Percentiles rank a stretch among this genome's conserved stretches.
These are phyloP conservation scores for Vachellia pachyceras DNA, from an alignment of 306 rosid genomes.

Conservation along the genomic window DNA sequence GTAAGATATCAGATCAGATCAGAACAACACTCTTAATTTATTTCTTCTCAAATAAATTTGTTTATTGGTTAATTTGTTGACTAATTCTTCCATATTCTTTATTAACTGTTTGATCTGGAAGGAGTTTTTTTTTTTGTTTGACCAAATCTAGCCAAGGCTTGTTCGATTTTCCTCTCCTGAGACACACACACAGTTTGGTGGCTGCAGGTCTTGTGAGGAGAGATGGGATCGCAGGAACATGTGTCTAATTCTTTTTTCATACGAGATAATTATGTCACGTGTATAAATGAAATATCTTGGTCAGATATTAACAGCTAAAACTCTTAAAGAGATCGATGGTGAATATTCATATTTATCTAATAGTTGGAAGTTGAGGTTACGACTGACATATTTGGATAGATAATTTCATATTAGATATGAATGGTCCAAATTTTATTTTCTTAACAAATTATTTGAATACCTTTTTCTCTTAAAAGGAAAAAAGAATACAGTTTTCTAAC, in stretches of 20 bases:
- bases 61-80: not conserved
- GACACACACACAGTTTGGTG: not conserved
- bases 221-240: not conserved
- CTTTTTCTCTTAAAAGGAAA: not conserved
- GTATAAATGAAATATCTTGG: too few relatives aligned
- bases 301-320: not conserved
- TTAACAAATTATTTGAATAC: not conserved
- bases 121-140: not conserved
- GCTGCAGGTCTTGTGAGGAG: not conserved
- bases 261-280: not conserved
- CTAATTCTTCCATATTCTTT: not conserved
- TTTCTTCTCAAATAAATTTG: not conserved
- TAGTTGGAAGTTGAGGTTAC: not conserved
- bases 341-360: not conserved
- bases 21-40: not conserved
- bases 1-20: conserved; percentile 46
- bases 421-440: not conserved
- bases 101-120: not conserved
- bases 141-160: not conserved
- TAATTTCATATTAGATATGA: not conserved
- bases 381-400: not conserved
- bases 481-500: not conserved
- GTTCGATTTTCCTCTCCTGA: too few relatives aligned
- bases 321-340: not conserved
- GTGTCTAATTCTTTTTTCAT: not conserved